A percentile compares a stretch with the other conserved stretches of the same genome.
Conservation (phyloP, 2,329 filamentous ascomycete genomes). For the Acephala macrosclerotiorum region DNA sequence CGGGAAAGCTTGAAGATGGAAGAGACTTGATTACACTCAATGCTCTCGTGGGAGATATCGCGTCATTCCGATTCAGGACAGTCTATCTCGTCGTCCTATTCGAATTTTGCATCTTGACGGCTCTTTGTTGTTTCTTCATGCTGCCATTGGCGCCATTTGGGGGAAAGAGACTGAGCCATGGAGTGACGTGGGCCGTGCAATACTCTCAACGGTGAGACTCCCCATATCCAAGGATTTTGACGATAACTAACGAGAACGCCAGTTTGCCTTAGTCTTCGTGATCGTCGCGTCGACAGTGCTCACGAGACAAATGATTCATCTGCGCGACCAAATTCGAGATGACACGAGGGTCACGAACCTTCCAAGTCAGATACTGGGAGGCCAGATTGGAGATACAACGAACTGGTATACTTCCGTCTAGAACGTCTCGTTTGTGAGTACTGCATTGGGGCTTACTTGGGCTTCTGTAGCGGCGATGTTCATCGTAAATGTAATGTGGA, state of each 20-base stretch:
- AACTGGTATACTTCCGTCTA: neutral
- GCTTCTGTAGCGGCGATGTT: constrained; percentile 8
- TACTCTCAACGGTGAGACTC: neutral
- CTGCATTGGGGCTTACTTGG: constrained; percentile 13
- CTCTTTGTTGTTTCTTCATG: neutral
- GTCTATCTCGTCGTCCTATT: constrained; percentile 14
- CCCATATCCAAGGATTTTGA: too few relatives aligned
- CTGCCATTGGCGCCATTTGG: constrained; percentile 5
- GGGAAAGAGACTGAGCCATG: neutral
- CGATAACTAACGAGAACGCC: neutral
- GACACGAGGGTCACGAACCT: neutral
- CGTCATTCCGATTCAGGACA: constrained; percentile 11
- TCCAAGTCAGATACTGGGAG: neutral
- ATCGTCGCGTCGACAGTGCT: constrained; percentile 11
- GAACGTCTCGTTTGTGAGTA: neutral
- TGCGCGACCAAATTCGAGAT: constrained; percentile 12
- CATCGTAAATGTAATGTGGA: constrained; percentile 14
- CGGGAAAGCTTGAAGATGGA: neutral
- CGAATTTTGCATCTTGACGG: constrained; percentile 13
- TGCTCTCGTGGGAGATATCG: neutral
- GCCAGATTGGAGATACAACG: neutral
- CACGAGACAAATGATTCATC: constrained; percentile 13
- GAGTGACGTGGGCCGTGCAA: neutral
- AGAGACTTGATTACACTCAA: neutral
- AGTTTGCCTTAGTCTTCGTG: constrained; percentile 17